Percentiles rank a stretch among this genome's conserved stretches.
These are phyloP conservation scores for Leucoagaricus sp. DNA, from an alignment of 1,284 basidiomycete species.

Conservation along the genomic window DNA sequence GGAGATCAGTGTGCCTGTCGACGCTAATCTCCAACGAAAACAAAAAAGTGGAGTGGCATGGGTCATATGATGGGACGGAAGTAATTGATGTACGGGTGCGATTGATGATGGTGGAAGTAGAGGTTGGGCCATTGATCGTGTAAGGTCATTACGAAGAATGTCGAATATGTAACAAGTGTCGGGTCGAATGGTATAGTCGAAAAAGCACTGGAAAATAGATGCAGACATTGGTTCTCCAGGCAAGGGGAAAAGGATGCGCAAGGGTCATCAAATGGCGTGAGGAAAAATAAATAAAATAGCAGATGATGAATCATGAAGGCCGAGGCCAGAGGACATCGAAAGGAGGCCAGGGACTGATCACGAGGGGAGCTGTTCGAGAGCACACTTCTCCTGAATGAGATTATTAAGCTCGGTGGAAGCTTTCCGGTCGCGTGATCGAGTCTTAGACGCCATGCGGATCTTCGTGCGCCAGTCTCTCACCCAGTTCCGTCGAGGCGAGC, in stretches of 20 bases:
- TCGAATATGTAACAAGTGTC: background rate
- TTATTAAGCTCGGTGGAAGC: slow-evolving; percentile 41
- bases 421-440: slow-evolving; percentile 42
- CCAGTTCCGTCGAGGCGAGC: slow-evolving; percentile 55
- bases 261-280: slow-evolving; percentile 8
- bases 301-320: slow-evolving; percentile 14
- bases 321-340: slow-evolving; percentile 9
- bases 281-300: slow-evolving; percentile 17
- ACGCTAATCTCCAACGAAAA: background rate
- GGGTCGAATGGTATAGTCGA: slow-evolving; percentile 4
- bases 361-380: slow-evolving; percentile 38
- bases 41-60: background rate
- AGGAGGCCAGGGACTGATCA: slow-evolving; percentile 22
- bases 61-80: background rate
- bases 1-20: background rate
- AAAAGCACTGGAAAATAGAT: slow-evolving; percentile 4
- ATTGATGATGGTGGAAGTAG: slow-evolving; percentile 7
- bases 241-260: background rate
- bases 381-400: slow-evolving; percentile 50
- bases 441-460: slow-evolving; percentile 42
- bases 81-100: background rate
- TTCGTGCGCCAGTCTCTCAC: slow-evolving; percentile 56
- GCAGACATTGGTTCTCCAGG: background rate
- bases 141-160: slow-evolving; percentile 21
- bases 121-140: slow-evolving; percentile 3